phyloP scores from a whole-genome alignment of 2,329 filamentous ascomycete species.

The Aspergillus sp. region DNA sequence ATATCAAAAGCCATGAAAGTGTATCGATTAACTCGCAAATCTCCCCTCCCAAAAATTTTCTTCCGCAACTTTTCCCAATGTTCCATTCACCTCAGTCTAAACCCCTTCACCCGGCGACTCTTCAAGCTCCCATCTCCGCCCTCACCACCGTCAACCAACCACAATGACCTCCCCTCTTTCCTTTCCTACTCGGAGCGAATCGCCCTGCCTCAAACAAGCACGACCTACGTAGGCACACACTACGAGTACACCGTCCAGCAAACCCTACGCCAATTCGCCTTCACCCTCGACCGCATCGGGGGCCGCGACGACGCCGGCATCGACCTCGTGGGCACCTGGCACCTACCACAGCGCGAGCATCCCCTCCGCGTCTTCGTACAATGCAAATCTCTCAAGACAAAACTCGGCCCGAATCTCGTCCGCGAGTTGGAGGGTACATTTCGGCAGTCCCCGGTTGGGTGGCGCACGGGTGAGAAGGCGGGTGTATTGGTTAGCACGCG shows the following conservation, averaged over 20 bases:
- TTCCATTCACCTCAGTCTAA: slow-evolving; percentile 4
- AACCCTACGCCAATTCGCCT: slow-evolving; percentile 34
- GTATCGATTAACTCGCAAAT: no score
- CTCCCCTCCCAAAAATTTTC: no score
- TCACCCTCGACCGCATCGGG: slow-evolving; percentile 40
- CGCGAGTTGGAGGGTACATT: slow-evolving; percentile 62
- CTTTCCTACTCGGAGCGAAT: slow-evolving; percentile 36
- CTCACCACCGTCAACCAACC: slow-evolving; percentile 27
- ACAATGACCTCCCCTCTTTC: slow-evolving; percentile 36
- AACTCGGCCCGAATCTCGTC: slow-evolving; percentile 40
- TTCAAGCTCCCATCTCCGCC: slow-evolving; percentile 32
- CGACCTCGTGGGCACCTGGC: slow-evolving; percentile 44
- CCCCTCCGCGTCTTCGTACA: slow-evolving; percentile 41
- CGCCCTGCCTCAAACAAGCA: slow-evolving; percentile 30
- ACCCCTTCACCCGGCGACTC: slow-evolving; percentile 29
- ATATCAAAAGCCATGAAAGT: no score
- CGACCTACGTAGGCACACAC: slow-evolving; percentile 40
- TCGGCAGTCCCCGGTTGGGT: slow-evolving; percentile 66
- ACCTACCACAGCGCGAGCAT: slow-evolving; percentile 29
- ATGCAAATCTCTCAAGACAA: slow-evolving; percentile 41
- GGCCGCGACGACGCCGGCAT: slow-evolving; percentile 43
- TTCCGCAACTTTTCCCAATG: slow-evolving; percentile 11
- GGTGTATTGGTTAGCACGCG: slow-evolving; percentile 66
- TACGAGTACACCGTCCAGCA: slow-evolving; percentile 44
- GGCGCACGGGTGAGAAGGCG: slow-evolving; percentile 61